phyloP scores from a whole-genome alignment of 352 stramenopile genomes.

The Globisporangium perplexum region DNA sequence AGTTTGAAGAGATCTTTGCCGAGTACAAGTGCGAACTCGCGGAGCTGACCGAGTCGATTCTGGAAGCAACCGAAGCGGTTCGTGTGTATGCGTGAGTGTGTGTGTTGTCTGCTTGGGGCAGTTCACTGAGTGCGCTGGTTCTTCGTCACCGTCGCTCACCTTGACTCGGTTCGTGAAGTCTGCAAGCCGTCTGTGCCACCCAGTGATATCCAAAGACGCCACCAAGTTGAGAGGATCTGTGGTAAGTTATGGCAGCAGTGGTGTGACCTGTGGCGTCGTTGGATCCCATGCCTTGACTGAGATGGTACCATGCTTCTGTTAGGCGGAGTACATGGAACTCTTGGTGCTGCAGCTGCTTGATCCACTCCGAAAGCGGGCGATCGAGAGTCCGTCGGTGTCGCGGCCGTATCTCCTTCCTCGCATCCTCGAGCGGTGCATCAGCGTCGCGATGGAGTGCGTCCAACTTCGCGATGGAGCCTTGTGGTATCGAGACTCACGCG shows the following conservation, averaged over 20 bases:
- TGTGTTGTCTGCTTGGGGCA: not conserved
- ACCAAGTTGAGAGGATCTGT: constrained; percentile 12
- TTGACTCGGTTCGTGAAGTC: not conserved
- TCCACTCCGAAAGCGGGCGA: constrained; percentile 35
- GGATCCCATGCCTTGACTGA: not conserved
- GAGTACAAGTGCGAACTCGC: constrained; percentile 50
- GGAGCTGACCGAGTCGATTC: constrained; percentile 46
- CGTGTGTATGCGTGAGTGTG: not conserved
- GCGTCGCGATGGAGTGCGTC: constrained; percentile 45
- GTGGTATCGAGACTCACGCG: no score
- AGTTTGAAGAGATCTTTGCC: constrained; percentile 36
- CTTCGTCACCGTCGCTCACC: not conserved
- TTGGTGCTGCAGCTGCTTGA: constrained; percentile 43
- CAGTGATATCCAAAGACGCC: constrained; percentile 4
- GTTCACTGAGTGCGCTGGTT: not conserved
- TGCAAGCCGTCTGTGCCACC: constrained; percentile 9
- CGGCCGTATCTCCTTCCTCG: constrained; percentile 37
- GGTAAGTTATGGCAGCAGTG: not conserved
- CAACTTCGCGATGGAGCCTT: not conserved
- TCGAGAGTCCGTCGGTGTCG: constrained; percentile 32
- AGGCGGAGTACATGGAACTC: constrained; percentile 51
- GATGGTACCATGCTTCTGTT: not conserved
- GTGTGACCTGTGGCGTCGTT: not conserved
- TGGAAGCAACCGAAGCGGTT: constrained; percentile 40
- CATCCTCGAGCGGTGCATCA: constrained; percentile 54